Percentiles rank a stretch among this genome's conserved stretches.
phyloP scores from a whole-genome alignment of 73 alveolate species.

The Paraurostyla sp. region DNA sequence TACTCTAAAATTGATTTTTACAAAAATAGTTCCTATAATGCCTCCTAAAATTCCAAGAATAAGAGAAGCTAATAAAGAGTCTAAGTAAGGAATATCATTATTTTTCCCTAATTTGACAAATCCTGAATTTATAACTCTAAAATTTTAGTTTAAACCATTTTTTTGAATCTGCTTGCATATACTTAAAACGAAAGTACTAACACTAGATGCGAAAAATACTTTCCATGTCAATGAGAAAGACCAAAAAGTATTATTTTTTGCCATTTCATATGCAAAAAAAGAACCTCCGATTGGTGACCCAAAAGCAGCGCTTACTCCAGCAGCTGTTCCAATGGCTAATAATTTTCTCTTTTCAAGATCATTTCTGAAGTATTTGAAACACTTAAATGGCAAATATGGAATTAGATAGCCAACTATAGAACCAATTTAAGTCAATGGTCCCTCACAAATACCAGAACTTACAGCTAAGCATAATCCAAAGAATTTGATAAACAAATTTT shows the following conservation, averaged over 20 bases:
- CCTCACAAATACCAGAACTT: constrained; percentile 69
- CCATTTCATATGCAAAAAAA: constrained; percentile 66
- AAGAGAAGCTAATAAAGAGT: constrained; percentile 32
- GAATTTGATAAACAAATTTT: constrained; percentile 58
- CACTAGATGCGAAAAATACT: constrained; percentile 50
- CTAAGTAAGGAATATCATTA: background rate
- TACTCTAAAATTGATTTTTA: constrained; percentile 23
- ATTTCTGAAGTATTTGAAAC: constrained; percentile 61
- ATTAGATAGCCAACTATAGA: constrained; percentile 56
- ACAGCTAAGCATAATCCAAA: constrained; percentile 71
- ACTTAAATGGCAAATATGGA: constrained; percentile 43
- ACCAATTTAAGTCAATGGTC: constrained; percentile 74
- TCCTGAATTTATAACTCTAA: constrained; percentile 26
- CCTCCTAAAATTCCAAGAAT: constrained; percentile 59
- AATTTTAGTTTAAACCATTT: background rate
- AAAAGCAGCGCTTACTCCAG: constrained; percentile 75
- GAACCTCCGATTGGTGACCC: constrained; percentile 77
- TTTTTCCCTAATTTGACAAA: constrained; percentile 26
- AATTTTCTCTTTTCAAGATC: constrained; percentile 67
- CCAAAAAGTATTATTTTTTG: constrained; percentile 69
- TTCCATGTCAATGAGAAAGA: constrained; percentile 72
- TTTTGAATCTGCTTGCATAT: background rate
- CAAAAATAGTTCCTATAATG: constrained; percentile 46
- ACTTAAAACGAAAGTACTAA: constrained; percentile 54
- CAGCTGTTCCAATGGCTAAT: constrained; percentile 68